Evolutionary conservation across 495 filamentous ascomycete genomes (phyloP), one percentile per base, ranked within the genome.

Genomic region (Pseudoneurospora amorphoporcata): DNA sequence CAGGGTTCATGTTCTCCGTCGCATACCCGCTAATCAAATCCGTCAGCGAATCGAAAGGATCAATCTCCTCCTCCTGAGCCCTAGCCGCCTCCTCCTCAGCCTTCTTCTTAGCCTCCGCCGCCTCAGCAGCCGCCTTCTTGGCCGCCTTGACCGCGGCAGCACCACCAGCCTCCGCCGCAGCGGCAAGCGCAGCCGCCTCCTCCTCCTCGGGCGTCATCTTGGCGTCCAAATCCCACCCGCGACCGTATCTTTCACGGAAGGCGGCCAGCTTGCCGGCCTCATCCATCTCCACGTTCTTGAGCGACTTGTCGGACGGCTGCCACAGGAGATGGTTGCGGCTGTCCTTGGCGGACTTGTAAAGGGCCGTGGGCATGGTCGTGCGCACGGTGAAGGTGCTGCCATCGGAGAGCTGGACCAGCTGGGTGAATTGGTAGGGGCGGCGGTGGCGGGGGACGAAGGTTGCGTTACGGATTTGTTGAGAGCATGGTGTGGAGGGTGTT

Each of bases 401-500:
- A 86, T 99, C 95, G n/a, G 90, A 90, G 74, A 97, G 91, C 71
- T 94, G 95, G 70, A 98, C 87, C 40, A 99, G 90, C 83, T 99
- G 95, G 29, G 95, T 97, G 88, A 97, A 97, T 76, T 91, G 92
- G 88, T 98, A 98, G 40, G 95, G 95, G 5, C 94, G 90, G 77
- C 92, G 90, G 17, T 92, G 93, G 4, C 96, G 94, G 41, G 87
- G 89, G 78, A 99, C 88, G 73, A 97, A 92, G n/a, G 91, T 92
- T 35, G 95, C 96, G 79, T 94, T 88, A n/a, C 93, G 92, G 80
- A 84, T 72, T 77, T 87, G 69, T 47, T 75, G n/a, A 47, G 73
- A 3, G 37, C n/a, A 69, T 68, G 70, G 19, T 16, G 17, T 72
- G 77, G 75, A 76, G 78, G 78, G 37, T 82, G 53, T 16, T 42